Evolutionary conservation across 441 rosid genomes (phyloP), one percentile per base, ranked within the genome.

Genomic region (Macaranga tanarius): DNA sequence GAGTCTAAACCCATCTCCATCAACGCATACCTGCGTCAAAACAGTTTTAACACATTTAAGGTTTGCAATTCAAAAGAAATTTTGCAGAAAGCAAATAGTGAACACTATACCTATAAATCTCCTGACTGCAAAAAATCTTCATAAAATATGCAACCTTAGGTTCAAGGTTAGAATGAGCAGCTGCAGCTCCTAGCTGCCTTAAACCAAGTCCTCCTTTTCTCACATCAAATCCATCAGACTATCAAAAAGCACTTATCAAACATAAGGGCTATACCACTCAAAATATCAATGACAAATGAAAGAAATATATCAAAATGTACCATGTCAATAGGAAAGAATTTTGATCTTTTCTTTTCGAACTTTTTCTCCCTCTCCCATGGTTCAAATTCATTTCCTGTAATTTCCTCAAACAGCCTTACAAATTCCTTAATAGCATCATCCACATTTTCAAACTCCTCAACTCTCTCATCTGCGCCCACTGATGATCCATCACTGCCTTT

Each of bases 321-420:
- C 94, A 90, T 95, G 81, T 88, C 97, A 73, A 89, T 34, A 1
- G 95, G 94, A 65, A 74, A 86, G 38, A 87, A 89, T 65, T 86
- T 83, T 11, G 82, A 76, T n/a, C 81, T 83, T 73, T 88, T 90
- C 82, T 94, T 92, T 67, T 87, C 81, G 58, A 92, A 82, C 78
- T 83, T 87, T 79, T 88, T 89, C 72, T 92, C 92, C 74, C 87
- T 83, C 67, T 94, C 97, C 95, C 95, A 90, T 4, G 92, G 89
- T 79, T 84, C 90, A 31, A 94, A 94, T 47, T 89, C 90, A 69
- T 92, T 92, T 11, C 93, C 91, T 10, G 92, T 90, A 11, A 87
- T 59, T 45, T 89, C 94, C 72, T 92, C 90, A 34, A 90, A 90
- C 1, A 89, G 83, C 78, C 81, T 86, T 0, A 68, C 84, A 26